Conservation (phyloP, 441 rosid genomes). For the Adansonia rubrostipa region DNA sequence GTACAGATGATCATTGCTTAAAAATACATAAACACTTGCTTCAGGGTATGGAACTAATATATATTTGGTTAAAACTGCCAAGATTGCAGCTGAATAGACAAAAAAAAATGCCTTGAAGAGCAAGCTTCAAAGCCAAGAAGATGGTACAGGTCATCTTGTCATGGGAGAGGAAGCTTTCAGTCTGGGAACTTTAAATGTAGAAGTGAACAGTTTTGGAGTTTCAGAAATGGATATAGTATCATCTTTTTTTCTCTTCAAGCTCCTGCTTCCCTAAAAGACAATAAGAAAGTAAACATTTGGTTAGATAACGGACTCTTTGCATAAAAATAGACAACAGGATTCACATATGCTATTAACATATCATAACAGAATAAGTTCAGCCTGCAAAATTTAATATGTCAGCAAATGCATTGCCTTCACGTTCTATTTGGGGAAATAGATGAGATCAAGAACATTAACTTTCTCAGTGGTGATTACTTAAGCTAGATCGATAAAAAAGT, state of each 20-base stretch:
- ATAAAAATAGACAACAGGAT: neutral
- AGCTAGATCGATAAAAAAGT: conserved; percentile 17
- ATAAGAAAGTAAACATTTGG: conserved; percentile 7
- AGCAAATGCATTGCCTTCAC: neutral
- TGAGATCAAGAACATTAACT: neutral
- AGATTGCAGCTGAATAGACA: conserved; percentile 23
- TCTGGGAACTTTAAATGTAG: conserved; percentile 74
- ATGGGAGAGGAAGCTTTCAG: conserved; percentile 44
- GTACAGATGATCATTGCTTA: neutral
- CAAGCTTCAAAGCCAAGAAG: neutral
- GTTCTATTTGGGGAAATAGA: neutral
- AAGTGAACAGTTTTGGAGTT: conserved; percentile 69
- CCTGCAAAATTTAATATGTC: neutral
- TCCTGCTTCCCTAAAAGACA: conserved; percentile 50
- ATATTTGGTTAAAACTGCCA: conserved; percentile 8
- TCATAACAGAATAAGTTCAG: neutral
- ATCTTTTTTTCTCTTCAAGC: conserved; percentile 60
- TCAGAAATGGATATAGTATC: conserved; percentile 35
- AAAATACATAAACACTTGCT: neutral
- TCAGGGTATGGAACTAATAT: neutral
- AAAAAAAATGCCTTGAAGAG: neutral
- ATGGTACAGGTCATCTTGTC: conserved; percentile 31
- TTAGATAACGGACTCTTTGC: neutral
- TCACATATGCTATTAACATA: neutral
- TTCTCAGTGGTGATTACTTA: neutral